A percentile compares a stretch with the other conserved stretches of the same genome.
Evolutionary conservation across 768 basidiomycete species (phyloP).

Genomic region (Fibroporia radiculosa): DNA sequence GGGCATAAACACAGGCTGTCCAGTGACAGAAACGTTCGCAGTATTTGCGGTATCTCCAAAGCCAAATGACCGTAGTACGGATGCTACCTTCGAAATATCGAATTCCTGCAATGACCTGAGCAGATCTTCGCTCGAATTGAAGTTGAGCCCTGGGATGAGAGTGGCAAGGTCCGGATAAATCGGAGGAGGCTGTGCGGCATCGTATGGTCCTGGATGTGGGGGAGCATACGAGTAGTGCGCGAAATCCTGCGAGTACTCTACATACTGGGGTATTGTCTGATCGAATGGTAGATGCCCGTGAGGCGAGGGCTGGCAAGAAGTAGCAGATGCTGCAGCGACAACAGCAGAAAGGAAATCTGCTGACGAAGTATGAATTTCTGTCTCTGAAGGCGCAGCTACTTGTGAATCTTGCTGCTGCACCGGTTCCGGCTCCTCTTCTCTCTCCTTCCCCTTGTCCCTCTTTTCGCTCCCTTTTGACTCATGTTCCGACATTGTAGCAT

Average conservation of each 20-base stretch:
- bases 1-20: constrained; percentile 17
- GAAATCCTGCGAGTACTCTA: constrained; percentile 21
- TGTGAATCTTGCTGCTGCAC: constrained; percentile 6
- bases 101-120: constrained; percentile 66
- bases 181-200: constrained; percentile 18
- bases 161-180: constrained; percentile 21
- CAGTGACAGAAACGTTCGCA: constrained; percentile 28
- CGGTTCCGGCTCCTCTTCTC: constrained; percentile 26
- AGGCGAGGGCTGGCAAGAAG: constrained; percentile 21
- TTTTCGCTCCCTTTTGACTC: constrained; percentile 21
- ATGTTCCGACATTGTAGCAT: neutral
- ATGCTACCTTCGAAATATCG: constrained; percentile 64
- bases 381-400: constrained; percentile 3
- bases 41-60: constrained; percentile 51
- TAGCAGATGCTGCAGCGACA: constrained; percentile 55
- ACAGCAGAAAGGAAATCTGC: constrained; percentile 57
- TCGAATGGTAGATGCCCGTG: constrained; percentile 12
- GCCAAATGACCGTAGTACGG: constrained; percentile 55
- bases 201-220: constrained; percentile 21
- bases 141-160: constrained; percentile 29
- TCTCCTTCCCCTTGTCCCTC: constrained; percentile 29
- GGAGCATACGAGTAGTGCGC: constrained; percentile 29
- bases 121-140: constrained; percentile 63
- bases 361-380: constrained; percentile 37
- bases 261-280: constrained; percentile 19